phyloP scores from a whole-genome alignment of 768 basidiomycete species.

The Terana coerulea region DNA sequence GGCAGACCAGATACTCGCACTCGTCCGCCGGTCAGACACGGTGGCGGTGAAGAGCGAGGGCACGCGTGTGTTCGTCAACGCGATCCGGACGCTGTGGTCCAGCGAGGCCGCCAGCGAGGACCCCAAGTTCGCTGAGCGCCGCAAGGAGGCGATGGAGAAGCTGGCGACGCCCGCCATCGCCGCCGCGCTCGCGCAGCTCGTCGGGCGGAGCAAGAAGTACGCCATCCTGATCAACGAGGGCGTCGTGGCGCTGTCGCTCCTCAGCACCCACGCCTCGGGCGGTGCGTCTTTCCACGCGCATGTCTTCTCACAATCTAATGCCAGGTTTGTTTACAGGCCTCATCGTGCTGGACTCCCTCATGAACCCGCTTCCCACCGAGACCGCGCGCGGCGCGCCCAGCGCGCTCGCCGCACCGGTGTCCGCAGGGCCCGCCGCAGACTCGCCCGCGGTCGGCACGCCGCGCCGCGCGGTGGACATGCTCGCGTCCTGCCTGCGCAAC shows the following conservation, averaged over 20 bases:
- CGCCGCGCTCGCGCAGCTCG: conserved; percentile 61
- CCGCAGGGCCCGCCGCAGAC: conserved; percentile 32
- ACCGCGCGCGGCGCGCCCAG: conserved; percentile 10
- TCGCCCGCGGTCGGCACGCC: conserved; percentile 47
- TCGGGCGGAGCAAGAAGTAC: conserved; percentile 75
- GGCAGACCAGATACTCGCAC: conserved; percentile 65
- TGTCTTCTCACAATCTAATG: background rate
- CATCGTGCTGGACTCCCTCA: conserved; percentile 58
- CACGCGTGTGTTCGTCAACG: conserved; percentile 83
- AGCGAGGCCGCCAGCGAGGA: conserved; percentile 35
- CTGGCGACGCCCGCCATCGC: conserved; percentile 54
- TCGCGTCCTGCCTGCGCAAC: conserved; percentile 59
- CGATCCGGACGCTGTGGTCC: conserved; percentile 75
- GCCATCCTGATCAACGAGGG: conserved; percentile 88
- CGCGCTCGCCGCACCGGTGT: conserved; percentile 16
- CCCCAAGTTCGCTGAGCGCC: conserved; percentile 44
- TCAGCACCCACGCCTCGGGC: conserved; percentile 62
- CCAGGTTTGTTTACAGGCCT: conserved; percentile 41
- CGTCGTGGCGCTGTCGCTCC: conserved; percentile 73
- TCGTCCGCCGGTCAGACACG: conserved; percentile 77
- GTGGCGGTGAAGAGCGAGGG: conserved; percentile 86
- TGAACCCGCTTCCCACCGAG: conserved; percentile 45
- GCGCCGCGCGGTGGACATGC: conserved; percentile 62
- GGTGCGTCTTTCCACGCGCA: conserved; percentile 39
- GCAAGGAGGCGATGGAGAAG: conserved; percentile 48